phyloP scores from a whole-genome alignment of 306 rosid species.

The Vigna hirtella region DNA sequence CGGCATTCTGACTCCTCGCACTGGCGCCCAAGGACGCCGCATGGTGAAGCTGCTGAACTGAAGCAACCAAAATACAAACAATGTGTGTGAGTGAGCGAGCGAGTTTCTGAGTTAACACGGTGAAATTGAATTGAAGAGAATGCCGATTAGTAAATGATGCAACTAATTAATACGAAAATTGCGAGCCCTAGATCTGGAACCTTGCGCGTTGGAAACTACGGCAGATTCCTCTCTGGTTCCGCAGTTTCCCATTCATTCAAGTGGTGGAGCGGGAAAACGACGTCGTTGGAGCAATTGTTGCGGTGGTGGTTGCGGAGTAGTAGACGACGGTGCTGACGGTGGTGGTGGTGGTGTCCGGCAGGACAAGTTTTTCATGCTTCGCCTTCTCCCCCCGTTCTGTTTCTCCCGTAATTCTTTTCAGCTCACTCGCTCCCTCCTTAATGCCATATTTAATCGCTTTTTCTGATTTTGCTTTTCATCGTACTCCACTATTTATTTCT shows the following conservation, averaged over 20 bases:
- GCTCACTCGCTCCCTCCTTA: background rate
- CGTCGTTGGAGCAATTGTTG: conserved; percentile 33
- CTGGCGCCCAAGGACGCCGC: conserved; percentile 50
- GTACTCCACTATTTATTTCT: background rate
- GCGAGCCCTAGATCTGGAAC: conserved; percentile 71
- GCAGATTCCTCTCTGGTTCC: conserved; percentile 98
- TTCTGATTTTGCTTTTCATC: background rate
- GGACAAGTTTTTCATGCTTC: conserved; percentile 60
- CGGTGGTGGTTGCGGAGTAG: conserved; percentile 8
- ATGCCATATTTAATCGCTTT: background rate
- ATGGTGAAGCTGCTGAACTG: conserved; percentile 85
- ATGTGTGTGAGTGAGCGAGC: background rate
- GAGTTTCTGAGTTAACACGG: background rate
- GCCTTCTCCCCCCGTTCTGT: conserved; percentile 6
- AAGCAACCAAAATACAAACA: background rate
- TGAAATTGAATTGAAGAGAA: background rate
- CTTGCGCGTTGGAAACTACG: conserved; percentile 94
- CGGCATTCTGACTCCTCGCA: conserved; percentile 25
- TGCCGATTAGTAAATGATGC: background rate
- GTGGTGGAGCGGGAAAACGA: conserved; percentile 29
- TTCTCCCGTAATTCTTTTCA: conserved; percentile 28
- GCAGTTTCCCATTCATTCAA: conserved; percentile 89
- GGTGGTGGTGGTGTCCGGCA: conserved; percentile 33
- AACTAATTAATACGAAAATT: background rate
- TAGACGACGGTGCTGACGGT: conserved; percentile 18